Evolutionary conservation across 2,329 filamentous ascomycete genomes (phyloP).

Genomic region (Alternaria sp.): DNA sequence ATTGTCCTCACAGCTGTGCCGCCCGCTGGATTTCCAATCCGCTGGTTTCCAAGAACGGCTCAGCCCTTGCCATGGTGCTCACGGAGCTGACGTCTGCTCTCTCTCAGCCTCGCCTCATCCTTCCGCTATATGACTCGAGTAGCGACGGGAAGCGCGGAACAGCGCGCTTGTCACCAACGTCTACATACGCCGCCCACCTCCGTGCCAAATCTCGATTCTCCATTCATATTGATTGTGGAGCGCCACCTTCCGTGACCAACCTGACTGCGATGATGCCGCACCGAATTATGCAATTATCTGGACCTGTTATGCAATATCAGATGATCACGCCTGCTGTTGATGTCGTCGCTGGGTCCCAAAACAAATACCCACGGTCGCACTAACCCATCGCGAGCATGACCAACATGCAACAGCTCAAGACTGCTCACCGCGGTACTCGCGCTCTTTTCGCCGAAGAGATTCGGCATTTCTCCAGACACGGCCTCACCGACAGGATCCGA

Average conservation of each 20-base stretch:
- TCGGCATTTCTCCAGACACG: neutral
- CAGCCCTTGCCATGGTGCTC: slow-evolving; percentile 11
- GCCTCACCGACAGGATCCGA: slow-evolving; percentile 3
- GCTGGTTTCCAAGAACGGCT: neutral
- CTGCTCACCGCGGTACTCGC: neutral
- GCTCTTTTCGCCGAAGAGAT: neutral
- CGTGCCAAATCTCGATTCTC: slow-evolving; percentile 1
- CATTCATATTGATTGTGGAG: slow-evolving; percentile 4
- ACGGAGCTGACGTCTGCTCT: slow-evolving; percentile 14
- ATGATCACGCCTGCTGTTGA: neutral
- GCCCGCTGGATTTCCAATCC: slow-evolving; percentile 8
- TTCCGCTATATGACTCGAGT: slow-evolving; percentile 22
- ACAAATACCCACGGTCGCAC: neutral
- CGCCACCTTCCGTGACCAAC: slow-evolving; percentile 4
- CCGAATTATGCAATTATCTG: neutral
- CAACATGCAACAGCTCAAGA: neutral
- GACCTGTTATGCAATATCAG: neutral
- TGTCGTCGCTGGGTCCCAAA: neutral
- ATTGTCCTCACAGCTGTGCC: slow-evolving; percentile 3
- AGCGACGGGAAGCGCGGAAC: slow-evolving; percentile 27
- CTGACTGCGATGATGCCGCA: neutral
- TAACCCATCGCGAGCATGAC: neutral
- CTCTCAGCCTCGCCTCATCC: slow-evolving; percentile 23
- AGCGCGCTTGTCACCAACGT: slow-evolving; percentile 24
- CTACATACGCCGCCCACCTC: slow-evolving; percentile 8